Evolutionary conservation across 73 alveolate genomes (phyloP), one percentile per base, ranked within the genome.

Genomic region (Paramecium sexaurelia): DNA sequence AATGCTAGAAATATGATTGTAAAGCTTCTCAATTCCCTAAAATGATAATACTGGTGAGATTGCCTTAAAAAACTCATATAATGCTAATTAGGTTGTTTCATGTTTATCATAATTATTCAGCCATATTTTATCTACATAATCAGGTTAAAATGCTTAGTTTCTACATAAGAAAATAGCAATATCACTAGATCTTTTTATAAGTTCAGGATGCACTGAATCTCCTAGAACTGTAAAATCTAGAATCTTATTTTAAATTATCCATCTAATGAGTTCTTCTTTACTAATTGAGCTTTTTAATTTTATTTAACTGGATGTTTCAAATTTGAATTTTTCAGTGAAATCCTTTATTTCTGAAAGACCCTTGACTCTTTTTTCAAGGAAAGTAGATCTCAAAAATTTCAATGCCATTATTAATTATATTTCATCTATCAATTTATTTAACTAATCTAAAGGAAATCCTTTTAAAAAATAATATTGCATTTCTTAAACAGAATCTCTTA

Each of bases 331-430:
- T 40, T 45, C 94, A 27, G 67, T 68, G 22, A 93, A 67, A 7
- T 95, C 98, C 47, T 92, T 94, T 8, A 95, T 83, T 32, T 95
- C 98, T 82, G 87, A 85, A 0, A 95, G 47, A 7, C 97, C 98
- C 56, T 94, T 84, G n/a, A 95, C 95, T 67, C 95, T 84, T 55
- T 87, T 95, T 55, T 95, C 98, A 19, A 95, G 69, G 87, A 85
- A 95, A 8, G 96, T 93, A 32, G 95, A 69, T 55, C 87, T 95
- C 68, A 95, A 26, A 57, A 78, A 94, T 83, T 87, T 92, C 32
- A 75, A 35, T 11, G 95, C 95, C n/a, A 95, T 6, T 45, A 82
- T 7, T 32, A 95, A 91, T 84, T 95, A 92, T 32, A 61, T 55
- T 6, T 56, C 68, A 37, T 95, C 98, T 1, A 92, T 71, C 8